Base-by-base conservation (phyloP, 1,284 basidiomycete genomes). In the Leccinum pachyderme region DNA sequence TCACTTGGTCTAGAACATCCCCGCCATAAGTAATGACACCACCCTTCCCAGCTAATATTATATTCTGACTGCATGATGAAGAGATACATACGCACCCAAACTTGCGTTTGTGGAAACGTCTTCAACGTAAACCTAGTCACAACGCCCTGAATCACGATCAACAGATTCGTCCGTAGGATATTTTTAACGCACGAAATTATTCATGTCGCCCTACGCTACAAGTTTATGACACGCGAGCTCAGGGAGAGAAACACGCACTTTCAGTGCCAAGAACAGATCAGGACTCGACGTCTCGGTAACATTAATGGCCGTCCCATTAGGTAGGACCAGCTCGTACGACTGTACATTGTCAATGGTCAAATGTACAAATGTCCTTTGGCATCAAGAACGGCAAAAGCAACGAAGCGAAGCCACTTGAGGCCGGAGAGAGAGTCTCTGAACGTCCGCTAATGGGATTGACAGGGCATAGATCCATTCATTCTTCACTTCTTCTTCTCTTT, bases 111-210 rank as follows among this genome's bases (percentile, higher is more conserved):
- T 7, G 80, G 77, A 64, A 76, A 76, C 0, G 81, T 75, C 58
- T 77, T 74, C 9, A 85, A 56, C 0, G 77, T 81, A 62, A 85
- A 82, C 51, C 75, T 76, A 2, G 82, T 86, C 4, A 86, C 82
- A 37, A 86, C 81, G 2, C 82, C 83, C 83, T 85, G 35, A n/a
- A 37, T 12, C 22, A 29, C 15, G 8, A 15, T 56, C 6, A 41
- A 31, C 47, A 44, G 27, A 43, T 7, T 29, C 22, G 1, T 12
- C 9, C 0, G 2, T 5, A 45, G 3, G 44, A 9, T 4, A 25
- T 15, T 24, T 18, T 33, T 11, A 4, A 71, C 79, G 55, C 54
- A 82, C 83, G 57, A 82, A 85, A 62, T 85, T 85, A 58, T 86
- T 85, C 59, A 76, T 70, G 15, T 82, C 81, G 37, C 82, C 83